Evolutionary conservation across 2,329 filamentous ascomycete species (phyloP).

Genomic region (Knoxdaviesia capensis): DNA sequence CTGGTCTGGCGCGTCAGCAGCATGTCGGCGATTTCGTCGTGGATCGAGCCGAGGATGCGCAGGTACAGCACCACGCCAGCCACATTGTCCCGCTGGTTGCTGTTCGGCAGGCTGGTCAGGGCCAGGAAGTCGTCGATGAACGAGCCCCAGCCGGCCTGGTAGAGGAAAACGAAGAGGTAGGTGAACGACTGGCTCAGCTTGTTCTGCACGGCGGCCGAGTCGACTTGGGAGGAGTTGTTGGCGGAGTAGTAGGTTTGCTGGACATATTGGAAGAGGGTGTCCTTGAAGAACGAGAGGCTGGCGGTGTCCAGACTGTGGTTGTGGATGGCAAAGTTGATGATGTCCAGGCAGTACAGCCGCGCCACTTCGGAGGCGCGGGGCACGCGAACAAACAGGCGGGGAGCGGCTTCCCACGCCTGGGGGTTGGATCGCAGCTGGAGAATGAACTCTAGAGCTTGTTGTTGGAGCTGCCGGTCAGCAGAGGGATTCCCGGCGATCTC

Average conservation of each 20-base stretch:
- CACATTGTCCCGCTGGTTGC: conserved; percentile 44
- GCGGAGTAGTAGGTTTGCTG: conserved; percentile 49
- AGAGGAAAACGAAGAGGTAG: conserved; percentile 75
- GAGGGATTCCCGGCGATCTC: conserved; percentile 75
- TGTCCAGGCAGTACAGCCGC: conserved; percentile 73
- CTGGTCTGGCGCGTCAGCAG: conserved; percentile 58
- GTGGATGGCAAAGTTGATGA: conserved; percentile 82
- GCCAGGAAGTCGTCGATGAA: conserved; percentile 83
- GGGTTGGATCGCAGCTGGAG: conserved; percentile 63
- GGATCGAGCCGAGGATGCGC: conserved; percentile 69
- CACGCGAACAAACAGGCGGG: conserved; percentile 62
- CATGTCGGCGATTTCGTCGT: conserved; percentile 93
- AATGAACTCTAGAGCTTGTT: conserved; percentile 66
- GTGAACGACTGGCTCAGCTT: conserved; percentile 94
- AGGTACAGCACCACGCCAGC: conserved; percentile 71
- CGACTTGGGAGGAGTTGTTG: conserved; percentile 35
- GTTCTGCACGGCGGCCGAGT: conserved; percentile 70
- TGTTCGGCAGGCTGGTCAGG: conserved; percentile 45
- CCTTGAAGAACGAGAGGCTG: conserved; percentile 56
- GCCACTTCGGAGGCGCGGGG: conserved; percentile 66
- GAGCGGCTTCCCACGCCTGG: conserved; percentile 78
- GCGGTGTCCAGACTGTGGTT: conserved; percentile 53
- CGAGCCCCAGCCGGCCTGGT: conserved; percentile 66
- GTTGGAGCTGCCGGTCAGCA: conserved; percentile 55
- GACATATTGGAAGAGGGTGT: conserved; percentile 65